Percentiles rank a stretch among this genome's conserved stretches.
Conservation (phyloP, 2,329 filamentous ascomycete genomes). For the Colletotrichum sp. region DNA sequence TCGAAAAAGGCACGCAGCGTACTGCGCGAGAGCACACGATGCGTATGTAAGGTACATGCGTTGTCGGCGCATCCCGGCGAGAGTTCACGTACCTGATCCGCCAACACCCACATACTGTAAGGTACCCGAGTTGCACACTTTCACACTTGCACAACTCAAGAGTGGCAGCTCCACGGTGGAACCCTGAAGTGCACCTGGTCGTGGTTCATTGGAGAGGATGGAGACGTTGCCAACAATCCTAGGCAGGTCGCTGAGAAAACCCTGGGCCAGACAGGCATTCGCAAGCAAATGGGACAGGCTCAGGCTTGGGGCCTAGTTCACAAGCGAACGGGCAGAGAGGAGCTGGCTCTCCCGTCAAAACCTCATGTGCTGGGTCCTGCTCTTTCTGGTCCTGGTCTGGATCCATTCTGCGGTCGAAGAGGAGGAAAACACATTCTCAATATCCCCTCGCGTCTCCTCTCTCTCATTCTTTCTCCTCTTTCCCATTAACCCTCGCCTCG, state of each 20-base stretch:
- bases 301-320: not conserved
- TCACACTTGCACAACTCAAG: not conserved
- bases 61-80: not conserved
- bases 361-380: conserved; percentile 1
- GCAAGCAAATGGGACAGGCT: not conserved
- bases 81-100: not conserved
- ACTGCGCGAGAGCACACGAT: not conserved
- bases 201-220: not conserved
- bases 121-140: conserved; percentile 14
- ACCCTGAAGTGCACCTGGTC: not conserved
- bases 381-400: not conserved
- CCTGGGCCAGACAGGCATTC: conserved; percentile 5
- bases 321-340: not conserved
- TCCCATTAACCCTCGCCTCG: not conserved
- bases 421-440: not conserved
- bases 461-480: not conserved
- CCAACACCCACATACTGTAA: not conserved
- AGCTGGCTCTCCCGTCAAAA: not conserved
- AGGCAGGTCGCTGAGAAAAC: not conserved
- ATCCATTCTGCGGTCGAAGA: not conserved
- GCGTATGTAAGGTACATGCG: not conserved
- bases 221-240: not conserved
- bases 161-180: conserved; percentile 4
- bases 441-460: not conserved
- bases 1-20: not conserved